These are phyloP conservation scores for Otatea glauca DNA, from an alignment of 176 grass and related monocot species.

Conservation along the genomic window DNA sequence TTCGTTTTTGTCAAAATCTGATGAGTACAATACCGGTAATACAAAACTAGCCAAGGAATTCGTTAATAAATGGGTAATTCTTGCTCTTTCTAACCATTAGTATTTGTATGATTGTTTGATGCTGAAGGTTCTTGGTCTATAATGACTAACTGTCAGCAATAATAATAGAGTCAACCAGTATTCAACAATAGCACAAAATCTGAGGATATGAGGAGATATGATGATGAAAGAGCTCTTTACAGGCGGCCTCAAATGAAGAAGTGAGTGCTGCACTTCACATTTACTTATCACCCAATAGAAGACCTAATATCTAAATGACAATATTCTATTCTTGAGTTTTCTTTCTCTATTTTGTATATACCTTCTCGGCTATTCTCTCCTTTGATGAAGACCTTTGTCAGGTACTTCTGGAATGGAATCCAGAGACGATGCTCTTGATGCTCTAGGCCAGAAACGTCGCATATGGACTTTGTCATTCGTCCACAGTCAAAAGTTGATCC, in stretches of 20 bases:
- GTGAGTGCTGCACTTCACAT: background rate
- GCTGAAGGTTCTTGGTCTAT: too few species aligned
- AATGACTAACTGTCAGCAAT: slow-evolving; percentile 26
- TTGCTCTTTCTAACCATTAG: too few species aligned
- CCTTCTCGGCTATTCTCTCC: slow-evolving; percentile 14
- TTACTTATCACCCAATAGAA: background rate
- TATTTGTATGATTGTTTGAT: too few species aligned
- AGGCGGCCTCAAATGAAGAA: slow-evolving; percentile 68
- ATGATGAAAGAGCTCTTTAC: slow-evolving; percentile 78
- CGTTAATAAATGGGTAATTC: too few species aligned
- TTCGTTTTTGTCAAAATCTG: too few species aligned
- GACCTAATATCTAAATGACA: background rate
- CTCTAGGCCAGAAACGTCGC: slow-evolving; percentile 87
- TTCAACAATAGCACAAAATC: slow-evolving; percentile 95
- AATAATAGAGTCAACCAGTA: slow-evolving; percentile 83
- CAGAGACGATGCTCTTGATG: slow-evolving; percentile 75
- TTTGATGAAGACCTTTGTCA: slow-evolving; percentile 58
- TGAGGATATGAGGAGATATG: slow-evolving; percentile 87
- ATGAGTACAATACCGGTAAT: too few species aligned
- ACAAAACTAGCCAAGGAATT: too few species aligned
- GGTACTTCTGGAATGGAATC: slow-evolving; percentile 71
- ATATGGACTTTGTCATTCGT: slow-evolving; percentile 87
- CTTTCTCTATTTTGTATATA: slow-evolving; percentile 21
- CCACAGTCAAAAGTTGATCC: slow-evolving; percentile 93
- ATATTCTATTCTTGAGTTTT: slow-evolving; percentile 31